These are phyloP conservation scores for Aquilaria agallochum DNA, from an alignment of 441 rosid genomes.

Conservation along the genomic window DNA sequence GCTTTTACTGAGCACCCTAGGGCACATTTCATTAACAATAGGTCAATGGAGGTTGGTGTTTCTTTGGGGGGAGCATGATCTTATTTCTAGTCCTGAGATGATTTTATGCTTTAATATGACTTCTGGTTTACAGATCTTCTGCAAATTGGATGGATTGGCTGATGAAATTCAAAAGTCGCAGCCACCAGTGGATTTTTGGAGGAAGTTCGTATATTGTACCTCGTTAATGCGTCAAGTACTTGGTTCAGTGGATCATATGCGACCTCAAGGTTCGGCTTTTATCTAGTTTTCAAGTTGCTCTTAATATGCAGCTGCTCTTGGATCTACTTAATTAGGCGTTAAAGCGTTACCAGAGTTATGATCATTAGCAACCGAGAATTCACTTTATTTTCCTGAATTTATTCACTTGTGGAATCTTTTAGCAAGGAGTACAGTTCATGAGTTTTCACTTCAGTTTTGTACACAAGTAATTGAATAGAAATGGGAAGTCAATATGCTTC, in stretches of 20 bases:
- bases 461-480: no score
- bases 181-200: constrained; percentile 89
- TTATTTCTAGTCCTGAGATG: background rate
- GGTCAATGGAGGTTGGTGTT: constrained; percentile 85
- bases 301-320: constrained; percentile 1
- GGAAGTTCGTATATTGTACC: constrained; percentile 88
- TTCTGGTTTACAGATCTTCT: constrained; percentile 52
- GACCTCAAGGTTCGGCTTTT: constrained; percentile 72
- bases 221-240: constrained; percentile 82
- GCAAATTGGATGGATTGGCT: constrained; percentile 73
- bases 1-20: constrained; percentile 78
- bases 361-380: no score
- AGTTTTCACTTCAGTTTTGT: background rate
- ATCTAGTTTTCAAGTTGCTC: background rate
- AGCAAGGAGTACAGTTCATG: background rate
- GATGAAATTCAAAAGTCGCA: constrained; percentile 83
- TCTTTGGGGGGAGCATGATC: constrained; percentile 8
- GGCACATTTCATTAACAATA: constrained; percentile 97
- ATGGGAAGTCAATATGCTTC: background rate
- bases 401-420: background rate
- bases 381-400: no score
- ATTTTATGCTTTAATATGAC: constrained; percentile 1
- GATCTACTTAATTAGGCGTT: no score
- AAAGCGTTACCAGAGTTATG: no score
- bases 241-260: constrained; percentile 96